Percentiles rank a stretch among this genome's conserved stretches.
phyloP scores from a whole-genome alignment of 208 protist species.

The Leishmania tarentolae region DNA sequence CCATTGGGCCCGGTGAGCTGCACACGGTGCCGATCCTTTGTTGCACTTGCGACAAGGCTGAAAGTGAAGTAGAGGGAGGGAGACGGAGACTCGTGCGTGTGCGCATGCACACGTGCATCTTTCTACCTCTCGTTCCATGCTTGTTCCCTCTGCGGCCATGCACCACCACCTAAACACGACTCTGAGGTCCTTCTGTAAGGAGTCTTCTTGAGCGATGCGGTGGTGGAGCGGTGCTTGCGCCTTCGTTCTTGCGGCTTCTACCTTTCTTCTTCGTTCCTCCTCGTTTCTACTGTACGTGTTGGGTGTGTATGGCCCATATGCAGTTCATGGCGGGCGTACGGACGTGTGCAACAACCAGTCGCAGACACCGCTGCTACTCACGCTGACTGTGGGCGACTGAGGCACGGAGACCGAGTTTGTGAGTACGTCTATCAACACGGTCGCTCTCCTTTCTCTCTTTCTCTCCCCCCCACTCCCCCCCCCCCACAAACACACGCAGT shows the following conservation, averaged over 20 bases:
- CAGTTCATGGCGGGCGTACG: neutral
- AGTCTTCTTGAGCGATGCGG: neutral
- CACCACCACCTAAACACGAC: neutral
- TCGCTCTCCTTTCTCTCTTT: neutral
- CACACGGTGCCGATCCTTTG: neutral
- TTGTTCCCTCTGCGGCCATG: neutral
- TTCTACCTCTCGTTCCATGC: neutral
- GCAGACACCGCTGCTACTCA: neutral
- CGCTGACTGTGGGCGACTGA: neutral
- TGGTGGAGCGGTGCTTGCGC: neutral
- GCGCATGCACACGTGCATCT: neutral
- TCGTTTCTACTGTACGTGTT: neutral
- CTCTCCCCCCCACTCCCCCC: neutral
- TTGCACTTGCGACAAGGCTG: neutral
- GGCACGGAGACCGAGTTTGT: neutral
- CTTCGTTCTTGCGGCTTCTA: neutral
- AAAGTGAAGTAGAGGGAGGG: neutral
- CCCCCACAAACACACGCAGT: neutral
- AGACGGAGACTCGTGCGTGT: neutral
- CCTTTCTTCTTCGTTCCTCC: neutral
- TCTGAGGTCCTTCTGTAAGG: neutral
- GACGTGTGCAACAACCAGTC: neutral
- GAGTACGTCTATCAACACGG: neutral
- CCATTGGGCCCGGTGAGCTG: neutral
- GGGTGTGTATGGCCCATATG: neutral